A percentile compares a stretch with the other conserved stretches of the same genome.
Evolutionary conservation across 1,284 basidiomycete species (phyloP).

Genomic region (Rhodotorula sp.): DNA sequence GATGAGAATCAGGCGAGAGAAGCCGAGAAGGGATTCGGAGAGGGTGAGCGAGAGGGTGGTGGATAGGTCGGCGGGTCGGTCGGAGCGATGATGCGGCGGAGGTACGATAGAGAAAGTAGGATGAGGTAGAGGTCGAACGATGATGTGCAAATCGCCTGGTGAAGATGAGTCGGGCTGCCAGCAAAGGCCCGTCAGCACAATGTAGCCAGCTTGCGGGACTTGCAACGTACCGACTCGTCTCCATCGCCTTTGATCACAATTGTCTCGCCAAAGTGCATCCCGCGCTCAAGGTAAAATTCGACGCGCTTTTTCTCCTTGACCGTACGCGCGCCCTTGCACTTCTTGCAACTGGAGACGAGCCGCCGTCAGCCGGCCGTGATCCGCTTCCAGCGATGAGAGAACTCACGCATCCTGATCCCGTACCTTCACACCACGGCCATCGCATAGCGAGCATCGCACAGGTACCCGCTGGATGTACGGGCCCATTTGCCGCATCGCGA

Average conservation of each 20-base stretch:
- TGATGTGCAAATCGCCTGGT: conserved; percentile 69
- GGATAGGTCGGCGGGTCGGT: conserved; percentile 53
- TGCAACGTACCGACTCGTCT: conserved; percentile 70
- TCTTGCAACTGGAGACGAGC: conserved; percentile 72
- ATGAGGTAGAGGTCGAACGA: conserved; percentile 77
- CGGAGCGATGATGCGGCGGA: background rate
- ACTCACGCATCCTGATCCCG: conserved; percentile 82
- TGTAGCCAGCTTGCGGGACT: conserved; percentile 2
- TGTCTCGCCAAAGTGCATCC: conserved; percentile 79
- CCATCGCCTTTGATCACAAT: conserved; percentile 87
- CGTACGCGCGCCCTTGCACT: conserved; percentile 85
- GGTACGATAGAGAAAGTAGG: conserved; percentile 71
- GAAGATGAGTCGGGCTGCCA: conserved; percentile 30
- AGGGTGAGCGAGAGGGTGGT: conserved; percentile 63
- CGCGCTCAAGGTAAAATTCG: conserved; percentile 80
- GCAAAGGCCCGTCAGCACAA: background rate
- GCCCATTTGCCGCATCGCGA: conserved; percentile 44
- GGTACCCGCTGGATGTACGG: conserved; percentile 54
- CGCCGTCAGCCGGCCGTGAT: background rate
- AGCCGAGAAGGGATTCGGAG: conserved; percentile 88
- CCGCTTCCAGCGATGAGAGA: background rate
- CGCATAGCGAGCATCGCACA: conserved; percentile 70
- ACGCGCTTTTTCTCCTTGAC: conserved; percentile 83
- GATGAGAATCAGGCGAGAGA: conserved; percentile 78
- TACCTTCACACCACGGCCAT: conserved; percentile 74